Conservation (phyloP, 1,284 basidiomycete species). For the Cryptococcus wingfieldii region DNA sequence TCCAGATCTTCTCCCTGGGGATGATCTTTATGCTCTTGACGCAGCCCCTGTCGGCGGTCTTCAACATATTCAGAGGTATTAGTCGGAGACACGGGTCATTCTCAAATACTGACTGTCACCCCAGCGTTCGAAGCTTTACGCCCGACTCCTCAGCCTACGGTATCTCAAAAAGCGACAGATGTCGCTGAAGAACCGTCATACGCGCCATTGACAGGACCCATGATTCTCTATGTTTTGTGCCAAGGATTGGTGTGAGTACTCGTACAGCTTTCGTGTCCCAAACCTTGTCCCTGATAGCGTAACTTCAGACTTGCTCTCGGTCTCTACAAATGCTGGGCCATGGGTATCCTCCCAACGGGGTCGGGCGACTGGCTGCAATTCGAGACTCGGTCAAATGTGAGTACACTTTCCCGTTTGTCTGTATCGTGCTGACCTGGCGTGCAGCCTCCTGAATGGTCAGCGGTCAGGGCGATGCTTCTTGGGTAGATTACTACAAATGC, state of each 20-base stretch:
- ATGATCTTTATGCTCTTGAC: constrained; percentile 85
- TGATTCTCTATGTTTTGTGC: constrained; percentile 43
- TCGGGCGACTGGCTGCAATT: constrained; percentile 90
- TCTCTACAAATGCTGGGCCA: constrained; percentile 81
- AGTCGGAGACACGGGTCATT: background rate
- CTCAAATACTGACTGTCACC: background rate
- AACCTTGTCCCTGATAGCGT: background rate
- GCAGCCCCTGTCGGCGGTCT: constrained; percentile 72
- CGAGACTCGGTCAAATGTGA: constrained; percentile 67
- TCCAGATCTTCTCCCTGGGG: constrained; percentile 90
- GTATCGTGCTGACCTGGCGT: background rate
- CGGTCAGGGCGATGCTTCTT: constrained; percentile 21
- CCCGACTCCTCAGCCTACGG: constrained; percentile 14
- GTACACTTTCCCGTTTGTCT: constrained; percentile 32
- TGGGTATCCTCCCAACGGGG: constrained; percentile 82
- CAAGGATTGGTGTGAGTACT: constrained; percentile 47
- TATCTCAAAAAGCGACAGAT: background rate
- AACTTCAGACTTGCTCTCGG: constrained; percentile 63
- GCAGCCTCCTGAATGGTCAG: constrained; percentile 41
- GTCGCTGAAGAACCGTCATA: constrained; percentile 25
- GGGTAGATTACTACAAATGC: constrained; percentile 13
- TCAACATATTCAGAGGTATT: constrained; percentile 67
- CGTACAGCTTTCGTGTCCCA: background rate
- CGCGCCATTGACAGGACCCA: constrained; percentile 34
- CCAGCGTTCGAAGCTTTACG: constrained; percentile 48